Percentiles rank a stretch among this genome's conserved stretches.
These are phyloP conservation scores for Naganishia kalamii DNA, from an alignment of 768 basidiomycete genomes.

Conservation along the genomic window DNA sequence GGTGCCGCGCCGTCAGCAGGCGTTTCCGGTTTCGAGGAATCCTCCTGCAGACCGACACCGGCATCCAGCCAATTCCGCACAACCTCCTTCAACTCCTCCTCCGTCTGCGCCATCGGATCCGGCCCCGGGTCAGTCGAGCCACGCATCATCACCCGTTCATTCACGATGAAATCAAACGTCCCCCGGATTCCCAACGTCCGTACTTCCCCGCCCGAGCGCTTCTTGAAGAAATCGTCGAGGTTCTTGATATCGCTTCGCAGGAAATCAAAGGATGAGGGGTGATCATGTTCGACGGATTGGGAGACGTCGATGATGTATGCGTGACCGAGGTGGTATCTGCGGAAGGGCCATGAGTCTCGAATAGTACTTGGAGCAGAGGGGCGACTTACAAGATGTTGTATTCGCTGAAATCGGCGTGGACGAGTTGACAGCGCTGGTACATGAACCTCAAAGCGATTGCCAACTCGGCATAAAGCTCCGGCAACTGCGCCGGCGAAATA, in stretches of 20 bases:
- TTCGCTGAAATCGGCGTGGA: constrained; percentile 95
- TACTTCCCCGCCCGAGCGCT: constrained; percentile 56
- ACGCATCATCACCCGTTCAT: constrained; percentile 44
- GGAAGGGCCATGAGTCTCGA: background rate
- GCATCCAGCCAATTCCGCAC: constrained; percentile 48
- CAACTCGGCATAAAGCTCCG: constrained; percentile 67
- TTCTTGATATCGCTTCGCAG: constrained; percentile 86
- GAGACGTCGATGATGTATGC: constrained; percentile 96
- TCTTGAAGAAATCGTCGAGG: constrained; percentile 82
- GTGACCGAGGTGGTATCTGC: constrained; percentile 53
- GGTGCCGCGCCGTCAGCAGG: background rate
- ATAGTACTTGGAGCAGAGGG: background rate
- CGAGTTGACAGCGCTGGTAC: constrained; percentile 84
- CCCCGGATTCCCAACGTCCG: constrained; percentile 68
- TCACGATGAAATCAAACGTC: constrained; percentile 83
- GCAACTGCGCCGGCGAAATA: constrained; percentile 54
- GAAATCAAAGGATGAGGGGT: constrained; percentile 93
- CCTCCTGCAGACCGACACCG: constrained; percentile 20
- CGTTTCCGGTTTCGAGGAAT: constrained; percentile 20
- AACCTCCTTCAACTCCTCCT: constrained; percentile 27
- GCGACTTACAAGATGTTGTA: constrained; percentile 81
- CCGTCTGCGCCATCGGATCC: constrained; percentile 24
- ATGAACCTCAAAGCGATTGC: constrained; percentile 72
- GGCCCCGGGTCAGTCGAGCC: constrained; percentile 26
- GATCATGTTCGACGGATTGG: constrained; percentile 97